These are phyloP conservation scores for Euphrasia confusa DNA, from an alignment of 257 asterid genomes.

Conservation along the genomic window DNA sequence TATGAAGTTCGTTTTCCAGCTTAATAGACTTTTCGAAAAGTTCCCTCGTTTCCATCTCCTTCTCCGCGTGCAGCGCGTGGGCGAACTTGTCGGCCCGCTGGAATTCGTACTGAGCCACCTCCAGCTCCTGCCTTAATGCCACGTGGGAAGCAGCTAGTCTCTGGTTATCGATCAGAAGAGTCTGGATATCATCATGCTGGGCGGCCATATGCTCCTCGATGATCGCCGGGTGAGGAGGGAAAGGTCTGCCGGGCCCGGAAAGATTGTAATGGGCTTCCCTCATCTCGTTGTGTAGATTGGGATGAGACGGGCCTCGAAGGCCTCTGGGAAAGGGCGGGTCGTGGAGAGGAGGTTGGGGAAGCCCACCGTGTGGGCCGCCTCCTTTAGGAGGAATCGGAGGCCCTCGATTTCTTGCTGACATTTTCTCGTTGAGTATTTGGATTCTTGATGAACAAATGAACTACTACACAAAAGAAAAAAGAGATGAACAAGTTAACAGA, in stretches of 20 bases:
- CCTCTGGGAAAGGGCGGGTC: constrained; percentile 57
- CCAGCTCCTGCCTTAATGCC: constrained; percentile 84
- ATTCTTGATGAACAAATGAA: constrained; percentile 16
- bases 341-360: constrained; percentile 42
- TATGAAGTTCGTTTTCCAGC: constrained; percentile 72
- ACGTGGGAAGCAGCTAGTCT: constrained; percentile 93
- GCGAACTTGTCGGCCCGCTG: constrained; percentile 79
- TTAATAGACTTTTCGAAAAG: constrained; percentile 71
- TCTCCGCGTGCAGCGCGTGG: constrained; percentile 60
- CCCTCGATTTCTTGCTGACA: constrained; percentile 85
- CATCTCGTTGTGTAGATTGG: constrained; percentile 59
- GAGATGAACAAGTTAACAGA: neutral
- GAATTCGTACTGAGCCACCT: constrained; percentile 70
- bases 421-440: constrained; percentile 19
- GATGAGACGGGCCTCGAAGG: constrained; percentile 45
- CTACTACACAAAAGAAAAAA: constrained; percentile 22
- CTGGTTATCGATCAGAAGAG: constrained; percentile 76
- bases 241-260: constrained; percentile 53
- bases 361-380: constrained; percentile 47
- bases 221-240: constrained; percentile 62
- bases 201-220: constrained; percentile 73
- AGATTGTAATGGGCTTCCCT: constrained; percentile 64
- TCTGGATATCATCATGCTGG: constrained; percentile 86
- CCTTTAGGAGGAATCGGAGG: constrained; percentile 61
- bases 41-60: constrained; percentile 62